Conservation (phyloP, 2,329 filamentous ascomycete genomes). For the Phyllosticta citribraziliensis region DNA sequence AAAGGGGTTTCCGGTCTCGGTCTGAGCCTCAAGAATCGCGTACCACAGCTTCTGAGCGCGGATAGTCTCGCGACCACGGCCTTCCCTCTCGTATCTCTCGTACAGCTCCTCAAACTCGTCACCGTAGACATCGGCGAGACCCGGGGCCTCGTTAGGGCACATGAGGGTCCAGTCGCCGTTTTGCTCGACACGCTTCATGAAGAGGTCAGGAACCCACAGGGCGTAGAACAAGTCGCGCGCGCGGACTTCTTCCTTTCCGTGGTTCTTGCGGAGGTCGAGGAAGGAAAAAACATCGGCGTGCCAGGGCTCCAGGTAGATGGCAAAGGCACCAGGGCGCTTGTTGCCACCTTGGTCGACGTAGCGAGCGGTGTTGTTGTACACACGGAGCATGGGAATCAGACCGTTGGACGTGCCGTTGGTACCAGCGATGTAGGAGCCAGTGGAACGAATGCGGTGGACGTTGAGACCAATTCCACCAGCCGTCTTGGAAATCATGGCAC, state of each 20-base stretch:
- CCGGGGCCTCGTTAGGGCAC: constrained; percentile 94
- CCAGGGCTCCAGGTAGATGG: constrained; percentile 98
- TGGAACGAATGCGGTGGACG: constrained; percentile 91
- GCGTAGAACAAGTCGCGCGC: constrained; percentile 96
- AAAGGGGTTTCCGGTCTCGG: constrained; percentile 97
- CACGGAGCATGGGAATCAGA: constrained; percentile 92
- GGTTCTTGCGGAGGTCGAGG: constrained; percentile 96
- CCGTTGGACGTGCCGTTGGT: constrained; percentile 98
- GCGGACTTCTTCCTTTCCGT: constrained; percentile 96
- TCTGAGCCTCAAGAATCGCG: constrained; percentile 94
- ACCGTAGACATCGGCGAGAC: constrained; percentile 90
- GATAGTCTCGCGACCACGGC: constrained; percentile 78
- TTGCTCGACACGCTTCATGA: constrained; percentile 99
- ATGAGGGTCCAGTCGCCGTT: constrained; percentile 96
- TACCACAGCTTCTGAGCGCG: constrained; percentile 99
- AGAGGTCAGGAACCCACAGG: constrained; percentile 96
- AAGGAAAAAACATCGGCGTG: constrained; percentile 97
- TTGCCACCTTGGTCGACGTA: constrained; percentile 99
- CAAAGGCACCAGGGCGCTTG: constrained; percentile 96
- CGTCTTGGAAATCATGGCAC: constrained; percentile 99
- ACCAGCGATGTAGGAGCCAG: constrained; percentile 93
- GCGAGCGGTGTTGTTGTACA: constrained; percentile 98
- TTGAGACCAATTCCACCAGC: constrained; percentile 97
- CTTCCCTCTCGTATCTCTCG: constrained; percentile 81
- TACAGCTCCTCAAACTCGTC: constrained; percentile 96